Conservation (phyloP, 2,329 filamentous ascomycete genomes). For the Ophiosphaerella korrae region DNA sequence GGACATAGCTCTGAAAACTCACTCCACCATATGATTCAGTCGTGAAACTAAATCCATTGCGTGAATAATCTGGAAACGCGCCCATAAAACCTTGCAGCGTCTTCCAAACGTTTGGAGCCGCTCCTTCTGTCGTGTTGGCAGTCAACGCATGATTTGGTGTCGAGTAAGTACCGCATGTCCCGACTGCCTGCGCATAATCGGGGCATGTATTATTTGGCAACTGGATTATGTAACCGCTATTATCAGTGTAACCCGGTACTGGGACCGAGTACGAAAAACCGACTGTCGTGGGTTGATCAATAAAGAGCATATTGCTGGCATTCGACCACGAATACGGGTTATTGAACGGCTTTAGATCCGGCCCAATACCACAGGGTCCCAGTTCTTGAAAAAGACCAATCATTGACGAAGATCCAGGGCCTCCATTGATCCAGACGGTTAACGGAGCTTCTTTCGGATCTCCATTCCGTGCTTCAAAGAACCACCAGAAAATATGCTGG, state of each 20-base stretch:
- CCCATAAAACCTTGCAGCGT: conserved; percentile 68
- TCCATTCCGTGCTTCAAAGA: conserved; percentile 60
- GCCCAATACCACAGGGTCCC: conserved; percentile 59
- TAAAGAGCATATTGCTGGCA: conserved; percentile 70
- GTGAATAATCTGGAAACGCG: conserved; percentile 56
- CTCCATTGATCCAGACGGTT: conserved; percentile 63
- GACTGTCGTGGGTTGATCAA: conserved; percentile 68
- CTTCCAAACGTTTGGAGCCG: conserved; percentile 66
- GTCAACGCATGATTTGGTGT: conserved; percentile 57
- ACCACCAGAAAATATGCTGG: conserved; percentile 62
- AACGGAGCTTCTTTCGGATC: conserved; percentile 60
- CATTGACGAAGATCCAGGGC: conserved; percentile 64
- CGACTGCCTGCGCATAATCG: conserved; percentile 51
- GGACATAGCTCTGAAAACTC: conserved; percentile 36
- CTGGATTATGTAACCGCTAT: conserved; percentile 46
- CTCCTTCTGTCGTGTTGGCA: conserved; percentile 58
- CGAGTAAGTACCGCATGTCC: conserved; percentile 62
- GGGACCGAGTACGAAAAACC: conserved; percentile 62
- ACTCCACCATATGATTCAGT: conserved; percentile 64
- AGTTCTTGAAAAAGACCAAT: conserved; percentile 60
- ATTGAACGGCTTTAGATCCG: conserved; percentile 55
- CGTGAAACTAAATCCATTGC: conserved; percentile 60
- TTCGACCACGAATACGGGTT: conserved; percentile 70
- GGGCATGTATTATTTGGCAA: conserved; percentile 57
- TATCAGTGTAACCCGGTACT: conserved; percentile 48